Evolutionary conservation across 345 rosid genomes (phyloP).

Genomic region (Combretum micranthum): DNA sequence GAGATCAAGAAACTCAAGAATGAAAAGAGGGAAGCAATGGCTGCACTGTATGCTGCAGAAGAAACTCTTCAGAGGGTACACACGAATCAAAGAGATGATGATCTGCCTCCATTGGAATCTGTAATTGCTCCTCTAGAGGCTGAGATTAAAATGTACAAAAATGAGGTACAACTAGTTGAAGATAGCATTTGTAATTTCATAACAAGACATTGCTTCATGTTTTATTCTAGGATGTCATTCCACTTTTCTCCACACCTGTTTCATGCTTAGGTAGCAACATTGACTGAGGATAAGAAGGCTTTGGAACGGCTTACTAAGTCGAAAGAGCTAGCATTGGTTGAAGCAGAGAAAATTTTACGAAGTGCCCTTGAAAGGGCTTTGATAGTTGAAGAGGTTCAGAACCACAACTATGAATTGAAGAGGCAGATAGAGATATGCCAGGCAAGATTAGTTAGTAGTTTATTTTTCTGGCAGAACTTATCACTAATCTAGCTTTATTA

Average conservation of each 20-base stretch:
- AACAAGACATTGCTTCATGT: background rate
- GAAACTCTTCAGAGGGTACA: conserved; percentile 74
- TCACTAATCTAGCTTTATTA: too few species aligned
- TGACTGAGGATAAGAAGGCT: conserved; percentile 85
- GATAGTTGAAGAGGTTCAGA: conserved; percentile 91
- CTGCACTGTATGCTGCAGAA: conserved; percentile 91
- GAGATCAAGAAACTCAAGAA: conserved; percentile 56
- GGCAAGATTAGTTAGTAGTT: conserved; percentile 18
- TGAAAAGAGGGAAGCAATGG: conserved; percentile 76
- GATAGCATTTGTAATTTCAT: background rate
- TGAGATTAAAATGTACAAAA: conserved; percentile 65
- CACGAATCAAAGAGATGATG: conserved; percentile 60
- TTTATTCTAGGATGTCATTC: too few species aligned
- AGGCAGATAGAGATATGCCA: conserved; percentile 86
- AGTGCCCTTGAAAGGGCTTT: conserved; percentile 93
- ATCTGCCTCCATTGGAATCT: conserved; percentile 49
- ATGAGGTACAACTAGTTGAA: conserved; percentile 34
- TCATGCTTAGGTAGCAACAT: conserved; percentile 39
- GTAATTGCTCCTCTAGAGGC: conserved; percentile 85
- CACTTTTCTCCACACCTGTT: too few species aligned
- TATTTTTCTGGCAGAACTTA: too few species aligned
- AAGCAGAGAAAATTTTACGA: conserved; percentile 76
- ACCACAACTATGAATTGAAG: conserved; percentile 77
- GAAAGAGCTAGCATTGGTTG: conserved; percentile 74
- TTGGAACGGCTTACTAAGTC: conserved; percentile 83